Evolutionary conservation across 345 rosid genomes (phyloP).

Genomic region (Pugionium cornutum): DNA sequence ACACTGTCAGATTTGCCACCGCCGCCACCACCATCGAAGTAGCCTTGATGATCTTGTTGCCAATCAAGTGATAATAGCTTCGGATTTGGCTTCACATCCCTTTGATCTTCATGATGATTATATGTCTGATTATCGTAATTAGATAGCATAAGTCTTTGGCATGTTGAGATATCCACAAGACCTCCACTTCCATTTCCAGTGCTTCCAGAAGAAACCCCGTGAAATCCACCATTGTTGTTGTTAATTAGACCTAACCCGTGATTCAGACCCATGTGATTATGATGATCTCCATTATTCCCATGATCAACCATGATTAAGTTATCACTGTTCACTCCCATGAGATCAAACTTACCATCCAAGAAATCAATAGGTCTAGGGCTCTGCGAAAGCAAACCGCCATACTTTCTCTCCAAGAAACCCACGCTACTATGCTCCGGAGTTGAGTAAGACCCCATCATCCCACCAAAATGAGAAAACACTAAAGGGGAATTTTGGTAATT

Average conservation of each 20-base stretch:
- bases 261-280: conserved; percentile 31
- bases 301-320: conserved; percentile 34
- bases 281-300: conserved; percentile 32
- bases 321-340: conserved; percentile 40
- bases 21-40: conserved; percentile 39
- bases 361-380: conserved; percentile 45
- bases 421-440: conserved; percentile 33
- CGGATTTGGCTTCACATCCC: conserved; percentile 71
- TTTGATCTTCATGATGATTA: conserved; percentile 45
- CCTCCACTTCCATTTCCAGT: conserved; percentile 42
- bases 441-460: conserved; percentile 38
- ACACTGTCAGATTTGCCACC: conserved; percentile 25
- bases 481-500: conserved; percentile 34
- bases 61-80: conserved; percentile 76
- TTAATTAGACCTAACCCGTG: conserved; percentile 36
- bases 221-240: conserved; percentile 24
- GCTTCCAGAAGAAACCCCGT: conserved; percentile 29
- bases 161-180: conserved; percentile 52
- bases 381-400: conserved; percentile 34
- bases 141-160: conserved; percentile 58
- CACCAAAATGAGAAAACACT: conserved; percentile 34
- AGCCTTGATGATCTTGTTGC: conserved; percentile 71
- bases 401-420: conserved; percentile 42
- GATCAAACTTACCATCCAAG: conserved; percentile 42
- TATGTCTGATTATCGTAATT: conserved; percentile 46